Conservation (phyloP, 1,139 yeast species). For the Candida gigantensis region DNA sequence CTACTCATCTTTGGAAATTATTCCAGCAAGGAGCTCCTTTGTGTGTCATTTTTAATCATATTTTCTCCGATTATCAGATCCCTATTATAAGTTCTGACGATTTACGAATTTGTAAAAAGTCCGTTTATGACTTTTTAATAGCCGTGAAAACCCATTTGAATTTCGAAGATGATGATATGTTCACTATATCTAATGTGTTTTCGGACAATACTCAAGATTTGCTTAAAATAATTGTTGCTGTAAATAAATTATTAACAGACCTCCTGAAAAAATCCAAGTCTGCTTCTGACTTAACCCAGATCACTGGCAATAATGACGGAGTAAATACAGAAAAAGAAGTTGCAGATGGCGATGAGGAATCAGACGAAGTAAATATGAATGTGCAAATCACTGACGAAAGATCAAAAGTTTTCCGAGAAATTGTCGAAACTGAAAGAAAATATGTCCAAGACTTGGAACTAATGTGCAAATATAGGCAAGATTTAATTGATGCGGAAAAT, state of each 20-base stretch:
- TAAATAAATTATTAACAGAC: slow-evolving; percentile 49
- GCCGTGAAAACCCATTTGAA: slow-evolving; percentile 81
- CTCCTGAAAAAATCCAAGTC: not conserved
- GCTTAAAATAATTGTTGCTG: slow-evolving; percentile 68
- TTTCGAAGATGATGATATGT: slow-evolving; percentile 71
- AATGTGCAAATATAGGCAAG: slow-evolving; percentile 65
- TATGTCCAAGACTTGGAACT: slow-evolving; percentile 88
- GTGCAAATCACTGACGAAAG: slow-evolving; percentile 51
- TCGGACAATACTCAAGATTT: slow-evolving; percentile 80
- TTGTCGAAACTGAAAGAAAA: slow-evolving; percentile 86
- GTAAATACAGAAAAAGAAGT: no score
- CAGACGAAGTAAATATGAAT: slow-evolving; percentile 22
- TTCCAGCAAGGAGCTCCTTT: slow-evolving; percentile 93
- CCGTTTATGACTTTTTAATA: slow-evolving; percentile 84
- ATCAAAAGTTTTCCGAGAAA: slow-evolving; percentile 79
- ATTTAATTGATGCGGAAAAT: slow-evolving; percentile 62
- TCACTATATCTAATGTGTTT: slow-evolving; percentile 88
- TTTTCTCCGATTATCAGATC: slow-evolving; percentile 43
- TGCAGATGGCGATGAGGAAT: no score
- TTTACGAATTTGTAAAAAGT: slow-evolving; percentile 79
- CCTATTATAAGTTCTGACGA: slow-evolving; percentile 73
- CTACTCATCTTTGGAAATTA: slow-evolving; percentile 83
- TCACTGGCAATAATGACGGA: no score
- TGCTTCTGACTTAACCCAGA: slow-evolving; percentile 5
- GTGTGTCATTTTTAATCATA: slow-evolving; percentile 75